Evolutionary conservation across 768 basidiomycete species (phyloP), one percentile per base, ranked within the genome.

Genomic region (Leccinum longicurvipes): DNA sequence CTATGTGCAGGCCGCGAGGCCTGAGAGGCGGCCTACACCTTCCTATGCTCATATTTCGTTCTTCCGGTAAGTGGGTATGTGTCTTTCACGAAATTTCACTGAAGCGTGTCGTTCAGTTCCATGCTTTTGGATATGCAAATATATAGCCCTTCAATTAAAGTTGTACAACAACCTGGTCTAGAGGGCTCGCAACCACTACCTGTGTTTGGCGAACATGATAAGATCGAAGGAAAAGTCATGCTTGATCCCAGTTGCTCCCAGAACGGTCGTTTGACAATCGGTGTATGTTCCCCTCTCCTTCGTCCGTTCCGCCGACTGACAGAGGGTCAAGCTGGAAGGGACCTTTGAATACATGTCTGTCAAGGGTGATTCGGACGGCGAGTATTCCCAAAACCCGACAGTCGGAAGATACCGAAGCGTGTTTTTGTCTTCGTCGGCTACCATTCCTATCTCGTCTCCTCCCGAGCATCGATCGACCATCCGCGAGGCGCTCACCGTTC

Each of bases 131-230:
- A 86, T 59, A 74, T 89, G 51, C 80, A 82, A 54, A 71, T 89
- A 25, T 78, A 81, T 54, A 87, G 85, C 53, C 78, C 83, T 6
- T 83, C 79, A n/a, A 70, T 86, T 11, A 83, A 81, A 64, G 67
- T 77, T n/a, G 70, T 76, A 9, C 69, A 67, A 15, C 62, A 65
- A 19, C 47, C 58, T 46, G 69, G 66, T 21, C 61, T 68, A 21
- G 65, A 63, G 25, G 56, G 25, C 36, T 59, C 64, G 15, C 67
- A 65, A 11, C 60, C 71, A 32, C 51, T 63, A 23, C 78, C 86
- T 2, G 82, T 88, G 4, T 89, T 85, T 60, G 77, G 79, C 31
- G 79, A 83, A 50, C 77, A 80, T 46, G 85, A 87, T 63, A 79
- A 75, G 58, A 74, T 89, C 15, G 74, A 77, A 58, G 87, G 87